Evolutionary conservation across 116 monocot genomes (phyloP).

Genomic region (Zostera marina): DNA sequence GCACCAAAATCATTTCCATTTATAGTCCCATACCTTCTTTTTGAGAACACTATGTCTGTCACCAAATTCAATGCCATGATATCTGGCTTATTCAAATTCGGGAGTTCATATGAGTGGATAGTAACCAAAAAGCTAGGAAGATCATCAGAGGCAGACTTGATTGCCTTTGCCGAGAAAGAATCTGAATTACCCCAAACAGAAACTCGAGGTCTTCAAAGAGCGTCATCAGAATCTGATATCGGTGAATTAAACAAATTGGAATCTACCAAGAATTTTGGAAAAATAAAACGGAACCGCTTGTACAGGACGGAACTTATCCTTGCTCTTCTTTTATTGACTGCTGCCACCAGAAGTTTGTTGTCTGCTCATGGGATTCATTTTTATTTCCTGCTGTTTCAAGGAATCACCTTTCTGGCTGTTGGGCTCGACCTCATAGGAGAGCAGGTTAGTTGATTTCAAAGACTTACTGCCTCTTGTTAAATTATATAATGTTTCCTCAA

Average conservation of each 20-base stretch:
- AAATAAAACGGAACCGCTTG: constrained; percentile 27
- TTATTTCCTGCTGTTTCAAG: constrained; percentile 57
- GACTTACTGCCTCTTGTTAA: constrained; percentile 1
- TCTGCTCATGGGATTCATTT: constrained; percentile 64
- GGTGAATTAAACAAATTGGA: constrained; percentile 25
- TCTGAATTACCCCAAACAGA: constrained; percentile 8
- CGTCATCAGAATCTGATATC: constrained; percentile 46
- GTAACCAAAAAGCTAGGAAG: constrained; percentile 59
- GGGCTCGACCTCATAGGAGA: constrained; percentile 59
- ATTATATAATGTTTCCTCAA: not conserved
- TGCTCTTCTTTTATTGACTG: constrained; percentile 40
- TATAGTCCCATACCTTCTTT: constrained; percentile 57
- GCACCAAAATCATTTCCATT: constrained; percentile 55
- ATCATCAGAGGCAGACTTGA: constrained; percentile 47
- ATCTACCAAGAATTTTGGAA: constrained; percentile 22
- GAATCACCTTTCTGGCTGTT: constrained; percentile 40
- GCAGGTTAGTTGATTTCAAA: constrained; percentile 29
- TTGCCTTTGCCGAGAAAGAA: constrained; percentile 36
- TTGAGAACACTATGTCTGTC: constrained; percentile 68
- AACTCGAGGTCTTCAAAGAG: constrained; percentile 16
- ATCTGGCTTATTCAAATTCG: constrained; percentile 47
- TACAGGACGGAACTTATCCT: constrained; percentile 47
- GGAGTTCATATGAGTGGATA: constrained; percentile 58
- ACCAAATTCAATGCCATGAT: constrained; percentile 71
- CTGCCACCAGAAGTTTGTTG: constrained; percentile 41